Conservation (phyloP, 805 yeast species). For the Nakazawaea laoshanensis region DNA sequence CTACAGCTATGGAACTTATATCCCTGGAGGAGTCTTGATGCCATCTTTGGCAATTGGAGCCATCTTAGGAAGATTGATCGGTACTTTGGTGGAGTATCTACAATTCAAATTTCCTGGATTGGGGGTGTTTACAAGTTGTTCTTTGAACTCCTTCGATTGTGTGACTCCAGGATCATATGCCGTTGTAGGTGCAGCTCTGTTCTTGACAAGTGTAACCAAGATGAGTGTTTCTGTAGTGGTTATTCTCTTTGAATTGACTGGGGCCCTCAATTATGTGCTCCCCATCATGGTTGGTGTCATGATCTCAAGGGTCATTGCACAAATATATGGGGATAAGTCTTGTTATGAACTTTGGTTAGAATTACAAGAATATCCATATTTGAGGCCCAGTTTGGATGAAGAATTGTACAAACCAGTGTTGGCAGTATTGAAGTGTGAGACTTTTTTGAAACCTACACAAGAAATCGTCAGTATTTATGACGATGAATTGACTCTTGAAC, state of each 20-base stretch:
- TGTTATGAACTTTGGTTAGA: slow-evolving; percentile 57
- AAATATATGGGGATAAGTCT: slow-evolving; percentile 47
- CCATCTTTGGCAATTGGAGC: slow-evolving; percentile 62
- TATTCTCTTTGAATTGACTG: slow-evolving; percentile 74
- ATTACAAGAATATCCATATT: slow-evolving; percentile 30
- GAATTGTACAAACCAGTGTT: slow-evolving; percentile 23
- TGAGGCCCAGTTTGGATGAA: slow-evolving; percentile 28
- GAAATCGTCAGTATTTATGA: slow-evolving; percentile 24
- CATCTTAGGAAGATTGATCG: slow-evolving; percentile 45
- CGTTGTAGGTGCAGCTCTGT: slow-evolving; percentile 81
- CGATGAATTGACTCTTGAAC: slow-evolving; percentile 15
- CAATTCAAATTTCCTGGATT: slow-evolving; percentile 31
- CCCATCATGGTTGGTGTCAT: slow-evolving; percentile 84
- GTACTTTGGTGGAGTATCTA: slow-evolving; percentile 39
- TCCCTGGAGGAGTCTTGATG: slow-evolving; percentile 64
- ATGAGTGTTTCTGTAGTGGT: slow-evolving; percentile 77
- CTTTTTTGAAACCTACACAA: slow-evolving; percentile 25
- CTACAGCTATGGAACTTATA: slow-evolving; percentile 57
- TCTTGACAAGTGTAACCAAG: slow-evolving; percentile 72
- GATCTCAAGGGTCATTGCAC: slow-evolving; percentile 65
- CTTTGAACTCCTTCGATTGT: slow-evolving; percentile 33
- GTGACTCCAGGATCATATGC: slow-evolving; percentile 86
- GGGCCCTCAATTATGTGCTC: slow-evolving; percentile 74
- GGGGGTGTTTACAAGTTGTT: slow-evolving; percentile 30
- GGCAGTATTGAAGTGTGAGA: slow-evolving; percentile 26